phyloP scores from a whole-genome alignment of 345 rosid genomes.

The Lepidium didymum region DNA sequence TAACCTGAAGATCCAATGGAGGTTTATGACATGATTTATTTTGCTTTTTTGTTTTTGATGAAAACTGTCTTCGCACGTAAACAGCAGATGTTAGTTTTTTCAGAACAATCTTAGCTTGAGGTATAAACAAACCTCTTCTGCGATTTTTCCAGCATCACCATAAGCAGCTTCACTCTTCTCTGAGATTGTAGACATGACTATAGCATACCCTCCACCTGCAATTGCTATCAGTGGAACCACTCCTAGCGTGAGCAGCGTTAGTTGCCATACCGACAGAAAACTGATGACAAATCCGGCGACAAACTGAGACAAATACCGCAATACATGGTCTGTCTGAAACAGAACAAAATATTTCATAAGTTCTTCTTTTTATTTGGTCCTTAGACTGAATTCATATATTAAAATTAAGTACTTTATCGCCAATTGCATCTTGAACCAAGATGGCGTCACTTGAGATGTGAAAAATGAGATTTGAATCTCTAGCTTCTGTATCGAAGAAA shows the following conservation, averaged over 20 bases:
- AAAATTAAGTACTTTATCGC: constrained; percentile 61
- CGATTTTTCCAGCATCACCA: constrained; percentile 71
- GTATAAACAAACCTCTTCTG: constrained; percentile 54
- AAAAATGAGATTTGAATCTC: constrained; percentile 54
- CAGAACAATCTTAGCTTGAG: too few species aligned
- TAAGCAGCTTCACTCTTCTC: constrained; percentile 78
- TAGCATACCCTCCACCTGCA: constrained; percentile 68
- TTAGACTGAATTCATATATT: too few species aligned
- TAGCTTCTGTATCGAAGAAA: constrained; percentile 70
- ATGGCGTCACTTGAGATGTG: constrained; percentile 83
- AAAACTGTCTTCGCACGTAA: neutral
- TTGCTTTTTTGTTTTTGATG: neutral
- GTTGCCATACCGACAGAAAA: constrained; percentile 70
- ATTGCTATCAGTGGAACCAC: constrained; percentile 79
- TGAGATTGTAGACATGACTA: constrained; percentile 64
- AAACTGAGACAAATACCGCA: constrained; percentile 69
- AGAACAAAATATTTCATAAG: neutral
- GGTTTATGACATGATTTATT: neutral
- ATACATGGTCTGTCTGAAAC: constrained; percentile 65
- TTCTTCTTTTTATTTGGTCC: neutral
- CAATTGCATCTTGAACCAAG: constrained; percentile 82
- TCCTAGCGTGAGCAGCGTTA: constrained; percentile 73
- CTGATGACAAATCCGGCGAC: constrained; percentile 56
- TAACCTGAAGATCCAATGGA: constrained; percentile 32
- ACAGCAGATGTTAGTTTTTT: neutral